A percentile compares a stretch with the other conserved stretches of the same genome.
phyloP scores from a whole-genome alignment of 768 basidiomycete species.

The Ramaria sp. region DNA sequence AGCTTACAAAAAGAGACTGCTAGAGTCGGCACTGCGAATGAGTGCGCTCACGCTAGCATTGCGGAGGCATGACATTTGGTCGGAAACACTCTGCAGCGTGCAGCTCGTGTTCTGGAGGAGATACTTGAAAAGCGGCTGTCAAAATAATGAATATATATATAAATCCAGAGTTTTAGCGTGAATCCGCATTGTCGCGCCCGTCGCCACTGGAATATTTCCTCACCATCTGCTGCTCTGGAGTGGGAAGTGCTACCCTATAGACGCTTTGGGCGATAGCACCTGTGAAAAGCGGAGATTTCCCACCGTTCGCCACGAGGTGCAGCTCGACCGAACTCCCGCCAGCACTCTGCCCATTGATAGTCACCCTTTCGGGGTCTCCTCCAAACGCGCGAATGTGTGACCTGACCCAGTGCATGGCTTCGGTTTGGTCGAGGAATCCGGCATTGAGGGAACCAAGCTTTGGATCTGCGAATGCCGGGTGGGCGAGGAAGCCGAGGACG shows the following conservation, averaged over 20 bases:
- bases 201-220: constrained; percentile 3
- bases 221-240: constrained; percentile 42
- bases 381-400: constrained; percentile 28
- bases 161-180: not conserved
- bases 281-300: constrained; percentile 31
- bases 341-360: constrained; percentile 51
- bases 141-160: not conserved
- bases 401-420: constrained; percentile 29
- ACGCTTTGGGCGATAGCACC: constrained; percentile 55
- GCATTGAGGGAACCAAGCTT: constrained; percentile 38
- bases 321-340: constrained; percentile 46
- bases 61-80: constrained; percentile 36
- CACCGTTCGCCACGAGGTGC: constrained; percentile 38
- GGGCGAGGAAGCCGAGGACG: constrained; percentile 51
- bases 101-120: constrained; percentile 35
- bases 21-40: constrained; percentile 43
- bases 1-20: constrained; percentile 31
- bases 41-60: constrained; percentile 39
- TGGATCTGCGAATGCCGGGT: constrained; percentile 32
- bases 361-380: constrained; percentile 28
- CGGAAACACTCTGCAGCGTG: constrained; percentile 22
- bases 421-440: constrained; percentile 41
- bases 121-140: constrained; percentile 42
- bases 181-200: not conserved
- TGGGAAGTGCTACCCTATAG: constrained; percentile 38